Evolutionary conservation across 176 grass and related monocot species (phyloP), one percentile per base, ranked within the genome.

Genomic region (Carex myosuroides): DNA sequence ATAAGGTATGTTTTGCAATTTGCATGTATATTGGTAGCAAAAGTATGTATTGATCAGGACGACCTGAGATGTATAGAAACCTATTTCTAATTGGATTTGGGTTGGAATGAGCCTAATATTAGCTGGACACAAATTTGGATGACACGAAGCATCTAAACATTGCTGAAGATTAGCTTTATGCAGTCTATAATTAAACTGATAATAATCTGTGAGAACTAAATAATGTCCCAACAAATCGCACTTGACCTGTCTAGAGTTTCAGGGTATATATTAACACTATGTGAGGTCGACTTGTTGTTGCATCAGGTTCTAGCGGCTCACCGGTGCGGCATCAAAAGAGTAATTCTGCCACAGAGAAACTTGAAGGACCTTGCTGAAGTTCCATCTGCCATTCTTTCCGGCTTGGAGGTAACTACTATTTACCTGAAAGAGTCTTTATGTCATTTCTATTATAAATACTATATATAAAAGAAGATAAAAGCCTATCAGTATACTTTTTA

Each of bases 331-430:
- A 95, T 99, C 70, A 99, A 94, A 87, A 90, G 96, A 88, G 91
- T 99, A 78, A 99, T 99, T 81, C 90, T 99, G 69, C 96, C 96
- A 70, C 93, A 94, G 90, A 88, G 96, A 62, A 99, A 99, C 68
- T 85, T 89, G 80, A 99, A 99, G 87, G 96, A 99, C 85, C 85
- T 99, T 70, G 79, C 89, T 55, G 96, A 99, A 86, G 88, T 99
- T 87, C 93, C 96, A 41, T 80, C 91, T 30, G 83, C 93, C 17
- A 87, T 99, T 84, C 93, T 95, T 79, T 68, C 93, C 78, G 89
- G 87, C 87, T 84, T 95, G 81, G 96, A 99, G 96, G 96, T 99
- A 92, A 26, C 32, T 63, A 39, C 3, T 87, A 50, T 48, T 68
- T 30, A 69, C 33, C 32, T 16, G 66, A 69, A 39, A 64, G 21